Base-by-base conservation (phyloP, 768 basidiomycete genomes). In the Lactifluus echinatus region DNA sequence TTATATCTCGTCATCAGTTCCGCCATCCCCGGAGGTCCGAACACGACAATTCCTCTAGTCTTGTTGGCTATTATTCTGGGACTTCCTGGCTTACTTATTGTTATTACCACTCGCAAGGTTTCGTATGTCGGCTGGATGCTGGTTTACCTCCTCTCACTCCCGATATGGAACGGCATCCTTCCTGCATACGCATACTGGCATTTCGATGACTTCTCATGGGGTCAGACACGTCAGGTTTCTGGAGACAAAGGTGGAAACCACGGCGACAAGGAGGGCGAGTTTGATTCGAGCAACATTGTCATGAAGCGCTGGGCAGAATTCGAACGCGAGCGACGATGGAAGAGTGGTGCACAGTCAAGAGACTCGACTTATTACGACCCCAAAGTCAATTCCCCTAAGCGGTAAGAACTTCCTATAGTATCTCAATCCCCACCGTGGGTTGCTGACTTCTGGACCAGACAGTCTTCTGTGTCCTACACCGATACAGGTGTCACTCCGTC, bases 241-340 rank as follows among this genome's bases (percentile, higher is more conserved):
- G 77, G 80, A 29, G 63, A 59, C 66, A 82, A 79, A 64, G 81
- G 77, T 51, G 79, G 55, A 21, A 71, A 79, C 55, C 89, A 92
- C 65, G 89, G 88, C 11, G 94, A 93, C 68, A 99, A 98, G 75
- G 92, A 95, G 60, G 96, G 96, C 69, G 89, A 89, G 68, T 99
- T 99, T 66, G 95, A 99, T 73, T 95, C 93, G 28, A 80, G 84
- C 44, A 85, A 94, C 72, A 98, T 99, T 64, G 88, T 95, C 34
- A 97, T 98, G 96, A 98, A 98, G 77, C 82, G 92, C 39, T 99
- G 95, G 95, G 93, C 84, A 17, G 96, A 98, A 72, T 98, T 96
- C 69, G 96, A 98, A 76, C 77, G 95, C 48, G 96, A 98, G 63
- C 75, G 95, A 63, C 79, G 93, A 60, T 97, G 91, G 92, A 93